Evolutionary conservation across 2,329 filamentous ascomycete species (phyloP).

Genomic region (Tympanopsis confertula): DNA sequence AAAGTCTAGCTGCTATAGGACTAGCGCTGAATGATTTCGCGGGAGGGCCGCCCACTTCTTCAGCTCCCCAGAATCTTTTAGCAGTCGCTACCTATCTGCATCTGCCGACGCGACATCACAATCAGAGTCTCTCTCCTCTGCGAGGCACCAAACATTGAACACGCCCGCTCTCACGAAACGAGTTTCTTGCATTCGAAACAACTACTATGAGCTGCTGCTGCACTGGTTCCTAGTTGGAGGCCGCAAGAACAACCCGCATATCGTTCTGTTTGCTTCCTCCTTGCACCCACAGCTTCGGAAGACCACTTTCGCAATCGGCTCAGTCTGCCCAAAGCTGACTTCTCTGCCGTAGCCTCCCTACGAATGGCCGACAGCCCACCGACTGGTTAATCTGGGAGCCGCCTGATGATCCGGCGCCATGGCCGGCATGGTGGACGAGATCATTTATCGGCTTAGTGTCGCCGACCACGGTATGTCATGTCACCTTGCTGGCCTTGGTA

Average conservation of each 20-base stretch:
- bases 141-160: background rate
- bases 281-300: background rate
- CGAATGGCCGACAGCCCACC: no score
- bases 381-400: constrained; percentile 5
- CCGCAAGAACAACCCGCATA: no score
- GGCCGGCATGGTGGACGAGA: constrained; percentile 51
- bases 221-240: no score
- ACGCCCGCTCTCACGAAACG: background rate
- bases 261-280: no score
- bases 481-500: background rate
- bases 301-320: background rate
- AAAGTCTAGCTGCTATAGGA: no score
- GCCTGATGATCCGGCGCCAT: constrained; percentile 34
- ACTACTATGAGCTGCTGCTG: no score
- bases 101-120: no score
- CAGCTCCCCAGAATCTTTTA: no score
- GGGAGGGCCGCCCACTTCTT: no score
- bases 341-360: background rate
- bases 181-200: no score
- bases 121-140: background rate
- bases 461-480: constrained; percentile 38
- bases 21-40: no score
- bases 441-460: constrained; percentile 45
- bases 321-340: background rate
- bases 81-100: no score